Percentiles rank a stretch among this genome's conserved stretches.
These are phyloP conservation scores for Pseudogymnoascus sp. DNA, from an alignment of 2,329 filamentous ascomycete species.

Conservation along the genomic window DNA sequence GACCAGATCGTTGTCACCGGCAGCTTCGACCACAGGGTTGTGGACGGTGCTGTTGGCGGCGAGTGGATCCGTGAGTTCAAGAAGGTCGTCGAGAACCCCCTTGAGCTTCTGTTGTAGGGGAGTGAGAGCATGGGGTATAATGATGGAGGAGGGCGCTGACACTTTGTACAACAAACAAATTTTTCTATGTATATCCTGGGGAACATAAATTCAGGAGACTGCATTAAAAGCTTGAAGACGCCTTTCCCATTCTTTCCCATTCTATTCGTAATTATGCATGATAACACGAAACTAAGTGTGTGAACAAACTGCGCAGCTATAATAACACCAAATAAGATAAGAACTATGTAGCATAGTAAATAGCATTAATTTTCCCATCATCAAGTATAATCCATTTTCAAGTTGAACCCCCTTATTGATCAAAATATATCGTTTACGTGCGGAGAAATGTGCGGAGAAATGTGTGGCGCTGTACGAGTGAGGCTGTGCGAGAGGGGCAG, in stretches of 20 bases:
- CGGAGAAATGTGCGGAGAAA: background rate
- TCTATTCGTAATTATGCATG: background rate
- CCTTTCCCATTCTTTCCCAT: background rate
- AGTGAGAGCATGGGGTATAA: background rate
- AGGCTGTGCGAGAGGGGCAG: background rate
- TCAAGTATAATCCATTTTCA: background rate
- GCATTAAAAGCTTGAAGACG: background rate
- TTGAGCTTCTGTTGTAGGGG: slow-evolving; percentile 79
- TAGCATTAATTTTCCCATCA: too few species aligned
- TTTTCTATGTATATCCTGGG: slow-evolving; percentile 8
- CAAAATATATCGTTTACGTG: background rate
- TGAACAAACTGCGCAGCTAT: background rate
- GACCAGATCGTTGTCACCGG: slow-evolving; percentile 93
- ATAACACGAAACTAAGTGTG: background rate
- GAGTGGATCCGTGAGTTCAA: slow-evolving; percentile 97
- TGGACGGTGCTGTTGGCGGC: slow-evolving; percentile 90
- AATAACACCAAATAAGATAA: background rate
- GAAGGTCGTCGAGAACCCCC: slow-evolving; percentile 94
- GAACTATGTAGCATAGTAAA: background rate
- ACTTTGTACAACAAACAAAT: slow-evolving; percentile 8
- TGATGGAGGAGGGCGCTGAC: slow-evolving; percentile 1
- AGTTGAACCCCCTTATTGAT: background rate
- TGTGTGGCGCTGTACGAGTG: background rate
- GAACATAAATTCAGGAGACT: slow-evolving; percentile 5
- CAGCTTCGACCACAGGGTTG: slow-evolving; percentile 98